Evolutionary conservation across 2,329 filamentous ascomycete species (phyloP).

Genomic region (Colletotrichum sp.): DNA sequence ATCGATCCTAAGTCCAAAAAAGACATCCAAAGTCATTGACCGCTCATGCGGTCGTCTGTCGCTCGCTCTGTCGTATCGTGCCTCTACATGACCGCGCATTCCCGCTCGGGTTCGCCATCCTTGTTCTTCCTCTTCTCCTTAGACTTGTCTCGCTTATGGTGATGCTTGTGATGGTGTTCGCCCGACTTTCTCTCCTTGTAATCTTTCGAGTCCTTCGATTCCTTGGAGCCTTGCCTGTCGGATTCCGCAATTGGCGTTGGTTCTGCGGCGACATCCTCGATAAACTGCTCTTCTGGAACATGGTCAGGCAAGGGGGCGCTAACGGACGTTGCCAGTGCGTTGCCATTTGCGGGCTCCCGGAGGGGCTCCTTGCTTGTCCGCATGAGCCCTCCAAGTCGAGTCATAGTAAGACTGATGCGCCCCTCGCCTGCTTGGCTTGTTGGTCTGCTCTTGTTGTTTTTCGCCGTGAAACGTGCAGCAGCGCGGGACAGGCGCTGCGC

Average conservation of each 20-base stretch:
- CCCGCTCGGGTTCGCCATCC: slow-evolving; percentile 43
- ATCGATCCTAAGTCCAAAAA: neutral
- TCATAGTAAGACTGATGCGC: slow-evolving; percentile 62
- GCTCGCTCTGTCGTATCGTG: neutral
- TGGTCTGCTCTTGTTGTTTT: slow-evolving; percentile 56
- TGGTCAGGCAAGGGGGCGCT: slow-evolving; percentile 13
- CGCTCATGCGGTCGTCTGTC: neutral
- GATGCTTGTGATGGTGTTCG: slow-evolving; percentile 30
- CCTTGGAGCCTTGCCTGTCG: slow-evolving; percentile 23
- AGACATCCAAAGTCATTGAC: neutral
- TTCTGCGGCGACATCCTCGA: slow-evolving; percentile 17
- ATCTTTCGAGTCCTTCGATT: slow-evolving; percentile 14
- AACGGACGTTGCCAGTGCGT: slow-evolving; percentile 7
- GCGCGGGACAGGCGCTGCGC: slow-evolving; percentile 62
- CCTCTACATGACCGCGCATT: slow-evolving; percentile 52
- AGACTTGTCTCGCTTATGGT: slow-evolving; percentile 40
- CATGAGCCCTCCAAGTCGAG: slow-evolving; percentile 57
- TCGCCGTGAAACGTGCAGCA: slow-evolving; percentile 57
- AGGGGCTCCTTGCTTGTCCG: slow-evolving; percentile 56
- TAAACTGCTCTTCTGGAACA: slow-evolving; percentile 20
- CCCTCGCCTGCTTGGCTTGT: slow-evolving; percentile 63
- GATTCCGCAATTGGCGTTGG: neutral
- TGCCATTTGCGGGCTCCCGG: slow-evolving; percentile 30
- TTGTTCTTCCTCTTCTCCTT: slow-evolving; percentile 43
- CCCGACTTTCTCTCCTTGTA: slow-evolving; percentile 9